Evolutionary conservation across 2,329 filamentous ascomycete genomes (phyloP).

Genomic region (Coniella lustricola): DNA sequence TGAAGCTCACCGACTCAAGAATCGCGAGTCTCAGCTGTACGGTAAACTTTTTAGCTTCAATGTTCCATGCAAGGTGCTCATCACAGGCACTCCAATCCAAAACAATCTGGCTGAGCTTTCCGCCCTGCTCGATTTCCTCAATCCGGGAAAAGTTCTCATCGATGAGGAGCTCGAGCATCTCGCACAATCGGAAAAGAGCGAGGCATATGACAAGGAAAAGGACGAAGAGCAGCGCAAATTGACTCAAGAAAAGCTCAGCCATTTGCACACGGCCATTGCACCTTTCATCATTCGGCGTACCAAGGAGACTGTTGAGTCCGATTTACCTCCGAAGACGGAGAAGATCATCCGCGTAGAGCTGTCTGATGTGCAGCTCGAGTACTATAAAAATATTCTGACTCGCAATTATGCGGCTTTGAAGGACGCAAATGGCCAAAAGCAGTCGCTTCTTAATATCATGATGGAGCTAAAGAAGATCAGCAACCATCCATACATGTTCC

Average conservation of each 20-base stretch:
- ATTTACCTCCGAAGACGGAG: constrained; percentile 92
- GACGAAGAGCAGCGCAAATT: constrained; percentile 51
- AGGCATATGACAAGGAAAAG: constrained; percentile 23
- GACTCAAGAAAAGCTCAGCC: constrained; percentile 79
- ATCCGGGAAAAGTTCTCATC: constrained; percentile 86
- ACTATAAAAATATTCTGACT: constrained; percentile 98
- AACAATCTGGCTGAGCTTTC: constrained; percentile 92
- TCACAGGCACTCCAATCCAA: constrained; percentile 95
- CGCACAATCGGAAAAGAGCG: constrained; percentile 34
- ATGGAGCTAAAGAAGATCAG: constrained; percentile 99
- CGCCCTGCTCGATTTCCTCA: constrained; percentile 90
- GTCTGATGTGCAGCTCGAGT: constrained; percentile 92
- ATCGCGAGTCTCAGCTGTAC: constrained; percentile 90
- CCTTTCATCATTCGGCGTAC: constrained; percentile 93
- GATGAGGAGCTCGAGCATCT: constrained; percentile 85
- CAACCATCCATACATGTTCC: constrained; percentile 98
- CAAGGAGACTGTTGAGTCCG: constrained; percentile 95
- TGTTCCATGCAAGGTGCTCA: constrained; percentile 80
- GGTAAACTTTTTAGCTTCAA: constrained; percentile 77
- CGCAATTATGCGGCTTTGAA: constrained; percentile 93
- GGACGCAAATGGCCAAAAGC: constrained; percentile 86
- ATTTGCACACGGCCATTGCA: constrained; percentile 78
- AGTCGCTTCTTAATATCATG: constrained; percentile 94
- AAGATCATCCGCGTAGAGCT: constrained; percentile 98
- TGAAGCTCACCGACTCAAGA: constrained; percentile 94